Evolutionary conservation across 345 rosid genomes (phyloP), one percentile per base, ranked within the genome.

Genomic region (Cardamine occulta): DNA sequence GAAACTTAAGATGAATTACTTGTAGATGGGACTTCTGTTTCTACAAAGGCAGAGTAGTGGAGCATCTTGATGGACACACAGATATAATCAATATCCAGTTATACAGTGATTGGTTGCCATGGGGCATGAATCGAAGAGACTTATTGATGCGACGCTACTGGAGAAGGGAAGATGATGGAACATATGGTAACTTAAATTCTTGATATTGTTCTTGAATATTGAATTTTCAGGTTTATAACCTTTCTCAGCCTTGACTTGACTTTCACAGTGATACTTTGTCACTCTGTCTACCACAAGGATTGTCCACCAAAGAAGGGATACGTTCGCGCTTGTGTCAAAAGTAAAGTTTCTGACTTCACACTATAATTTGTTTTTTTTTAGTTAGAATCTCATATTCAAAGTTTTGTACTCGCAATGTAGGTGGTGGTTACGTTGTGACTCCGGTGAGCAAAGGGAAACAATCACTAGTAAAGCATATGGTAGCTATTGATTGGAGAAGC

Each of bases 91-190:
- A 85, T 80, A 62, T 65, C 62, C 83, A 82, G 75, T 76, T 95
- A 53, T 88, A 85, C 73, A 88, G 89, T 56, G 88, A 88, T 70
- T 92, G 96, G 98, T 75, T 95, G 26, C 93, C 96, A 35, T 88
- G 97, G 94, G 89, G 93, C 5, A 86, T 90, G 97, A 80, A 76
- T 59, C 82, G 87, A 63, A 89, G 99, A 81, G 97, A 92, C 80
- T 80, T 95, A 53, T 75, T 95, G 51, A 35, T 90, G 68, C 86
- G 86, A 42, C 92, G 97, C 11, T 92, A 90, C 82, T 95, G 99
- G 99, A 88, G 99, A 83, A 85, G 94, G 45, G 99, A 95, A 76
- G 96, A 90, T 8, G 97, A 95, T 76, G 97, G 99, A 73, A 95
- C 99, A 48, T 95, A 90, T 52, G 97, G 99, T 95, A 83, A 26